Base-by-base conservation (phyloP, 805 yeast genomes). In the Monosporozyma yasuniensis region DNA sequence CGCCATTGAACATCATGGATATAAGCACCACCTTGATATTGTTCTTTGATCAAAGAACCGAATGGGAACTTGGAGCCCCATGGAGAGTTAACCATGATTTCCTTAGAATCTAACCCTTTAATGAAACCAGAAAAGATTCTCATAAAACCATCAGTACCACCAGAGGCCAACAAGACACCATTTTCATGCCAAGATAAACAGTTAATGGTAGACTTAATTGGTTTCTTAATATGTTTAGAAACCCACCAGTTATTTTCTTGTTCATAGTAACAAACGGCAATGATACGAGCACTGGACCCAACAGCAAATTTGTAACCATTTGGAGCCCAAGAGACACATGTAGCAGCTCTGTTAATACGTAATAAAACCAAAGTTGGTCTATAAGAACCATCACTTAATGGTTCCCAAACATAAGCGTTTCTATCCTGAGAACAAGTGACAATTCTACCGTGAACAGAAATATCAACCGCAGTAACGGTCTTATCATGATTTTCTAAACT, bases 231-330 rank as follows among this genome's bases (percentile, higher is more conserved):
- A 71, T 91, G 99, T 69, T 91, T 91, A 12, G 98, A 87, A 47
- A 93, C 90, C 99, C 99, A 93, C 99, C 99, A 93, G 66, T 93
- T 96, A 67, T 91, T 93, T 61, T 89, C 96, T 54, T 76, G 85
- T 70, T 93, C 99, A 66, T 85, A 93, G 71, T 90, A 93, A 72
- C 99, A 93, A 46, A 93, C 86, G 9, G 98, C 96, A 68, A 93
- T 83, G 54, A 86, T 84, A 52, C 98, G 75, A 43, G 96, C 97
- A 44, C 96, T 88, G 2, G 96, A 86, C 0, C 97, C 99, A 45
- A 91, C 98, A 1, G 99, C 99, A 69, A 93, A 93, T 72, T 93
- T 93, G 63, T 72, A 72, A n/a, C 96, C 98, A 58, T 78, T 80
- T 19, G 98, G 97, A 9, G 96, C 85, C 99, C 99, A 93, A 58